Evolutionary conservation across 176 grass and related monocot species (phyloP).

Genomic region (Thinopyrum elongatum): DNA sequence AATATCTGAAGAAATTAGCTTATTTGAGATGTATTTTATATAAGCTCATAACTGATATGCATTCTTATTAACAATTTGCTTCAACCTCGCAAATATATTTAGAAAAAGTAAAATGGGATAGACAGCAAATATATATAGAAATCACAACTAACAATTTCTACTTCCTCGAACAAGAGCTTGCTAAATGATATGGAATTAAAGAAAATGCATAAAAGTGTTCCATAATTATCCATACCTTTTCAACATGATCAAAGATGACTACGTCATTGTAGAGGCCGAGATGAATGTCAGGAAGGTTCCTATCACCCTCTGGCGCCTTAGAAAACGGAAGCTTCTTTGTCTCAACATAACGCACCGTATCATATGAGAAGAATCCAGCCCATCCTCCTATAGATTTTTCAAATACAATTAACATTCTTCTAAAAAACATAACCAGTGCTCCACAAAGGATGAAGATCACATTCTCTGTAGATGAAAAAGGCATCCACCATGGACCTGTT

Average conservation of each 20-base stretch:
- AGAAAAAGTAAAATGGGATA: not conserved
- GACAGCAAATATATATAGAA: not conserved
- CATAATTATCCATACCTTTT: slow-evolving; percentile 53
- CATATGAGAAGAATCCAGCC: slow-evolving; percentile 91
- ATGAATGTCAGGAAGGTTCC: slow-evolving; percentile 82
- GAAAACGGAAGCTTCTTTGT: slow-evolving; percentile 89
- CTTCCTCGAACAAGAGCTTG: too few relatives aligned
- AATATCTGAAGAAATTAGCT: not conserved
- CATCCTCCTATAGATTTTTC: slow-evolving; percentile 68
- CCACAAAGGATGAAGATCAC: not conserved
- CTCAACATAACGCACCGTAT: slow-evolving; percentile 88
- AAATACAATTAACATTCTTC: not conserved
- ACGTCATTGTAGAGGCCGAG: slow-evolving; percentile 86
- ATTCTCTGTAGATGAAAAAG: not conserved
- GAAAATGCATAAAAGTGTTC: not conserved
- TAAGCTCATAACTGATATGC: not conserved
- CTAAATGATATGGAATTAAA: not conserved
- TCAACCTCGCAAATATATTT: not conserved
- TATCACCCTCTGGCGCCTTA: slow-evolving; percentile 66
- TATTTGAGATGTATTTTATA: not conserved
- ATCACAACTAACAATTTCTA: too few relatives aligned
- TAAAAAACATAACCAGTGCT: not conserved
- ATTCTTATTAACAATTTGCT: not conserved
- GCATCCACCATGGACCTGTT: not conserved
- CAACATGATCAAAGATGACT: slow-evolving; percentile 83